Conservation (phyloP, 169 alveolate species). For the Blepharisma undulans region DNA sequence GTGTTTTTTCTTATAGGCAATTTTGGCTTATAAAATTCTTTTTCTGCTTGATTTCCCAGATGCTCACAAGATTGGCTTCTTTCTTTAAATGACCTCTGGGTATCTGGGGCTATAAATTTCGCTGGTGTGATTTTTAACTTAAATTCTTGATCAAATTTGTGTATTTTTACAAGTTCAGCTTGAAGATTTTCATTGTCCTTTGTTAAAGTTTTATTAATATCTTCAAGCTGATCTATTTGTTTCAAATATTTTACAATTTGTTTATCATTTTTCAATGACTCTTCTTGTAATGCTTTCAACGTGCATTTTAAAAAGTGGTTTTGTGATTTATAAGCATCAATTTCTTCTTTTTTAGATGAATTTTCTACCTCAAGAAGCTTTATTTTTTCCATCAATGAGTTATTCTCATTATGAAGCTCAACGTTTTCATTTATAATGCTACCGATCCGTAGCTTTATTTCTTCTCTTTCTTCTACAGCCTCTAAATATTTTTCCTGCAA, state of each 20-base stretch:
- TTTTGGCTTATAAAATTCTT: neutral
- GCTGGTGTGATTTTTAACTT: neutral
- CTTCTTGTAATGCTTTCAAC: neutral
- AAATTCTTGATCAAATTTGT: neutral
- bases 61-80: neutral
- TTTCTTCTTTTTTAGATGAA: neutral
- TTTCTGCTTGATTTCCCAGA: neutral
- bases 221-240: neutral
- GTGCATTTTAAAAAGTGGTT: neutral
- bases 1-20: neutral
- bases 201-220: neutral
- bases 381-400: neutral
- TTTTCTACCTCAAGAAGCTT: neutral
- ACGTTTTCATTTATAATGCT: neutral
- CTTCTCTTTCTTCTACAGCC: neutral
- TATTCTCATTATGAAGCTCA: neutral
- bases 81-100: neutral
- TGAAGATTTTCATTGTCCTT: neutral
- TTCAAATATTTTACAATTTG: neutral
- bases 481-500: neutral
- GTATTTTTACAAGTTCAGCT: neutral
- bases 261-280: neutral
- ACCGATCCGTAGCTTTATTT: neutral
- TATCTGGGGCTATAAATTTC: neutral
- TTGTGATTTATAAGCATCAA: neutral